phyloP scores from a whole-genome alignment of 176 grass and related monocot genomes.

The Typha latifolia region DNA sequence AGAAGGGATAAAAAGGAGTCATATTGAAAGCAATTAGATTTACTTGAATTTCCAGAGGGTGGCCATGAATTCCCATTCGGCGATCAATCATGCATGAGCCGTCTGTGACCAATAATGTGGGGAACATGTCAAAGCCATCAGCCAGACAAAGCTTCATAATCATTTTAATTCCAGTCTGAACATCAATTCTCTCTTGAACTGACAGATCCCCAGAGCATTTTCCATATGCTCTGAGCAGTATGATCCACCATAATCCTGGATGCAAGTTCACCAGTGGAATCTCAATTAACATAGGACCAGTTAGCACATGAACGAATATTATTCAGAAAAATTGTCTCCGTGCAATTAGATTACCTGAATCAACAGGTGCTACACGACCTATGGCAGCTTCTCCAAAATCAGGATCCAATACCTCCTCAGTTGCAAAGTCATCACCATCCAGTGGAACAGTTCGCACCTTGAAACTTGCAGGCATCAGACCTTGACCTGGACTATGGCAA shows the following conservation, averaged over 20 bases:
- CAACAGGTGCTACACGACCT: constrained; percentile 86
- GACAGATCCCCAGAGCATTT: constrained; percentile 78
- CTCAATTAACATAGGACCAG: not conserved
- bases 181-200: constrained; percentile 90
- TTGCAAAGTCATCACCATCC: constrained; percentile 64
- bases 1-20: constrained; percentile 3
- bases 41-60: constrained; percentile 85
- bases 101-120: constrained; percentile 80
- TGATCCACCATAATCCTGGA: constrained; percentile 88
- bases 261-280: not conserved
- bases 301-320: not conserved
- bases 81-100: constrained; percentile 95
- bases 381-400: constrained; percentile 95
- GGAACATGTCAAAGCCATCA: constrained; percentile 94
- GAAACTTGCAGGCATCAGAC: constrained; percentile 87
- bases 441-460: constrained; percentile 77
- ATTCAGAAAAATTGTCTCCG: not conserved
- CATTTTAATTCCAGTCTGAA: constrained; percentile 93
- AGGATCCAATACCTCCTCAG: constrained; percentile 83
- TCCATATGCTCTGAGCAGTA: constrained; percentile 82
- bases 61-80: constrained; percentile 86
- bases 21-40: constrained; percentile 2
- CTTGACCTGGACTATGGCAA: constrained; percentile 88
- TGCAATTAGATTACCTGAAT: constrained; percentile 49
- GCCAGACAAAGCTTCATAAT: constrained; percentile 82